These are phyloP conservation scores for Licmophora abbreviata DNA, from an alignment of 108 stramenopile genomes.

Conservation along the genomic window DNA sequence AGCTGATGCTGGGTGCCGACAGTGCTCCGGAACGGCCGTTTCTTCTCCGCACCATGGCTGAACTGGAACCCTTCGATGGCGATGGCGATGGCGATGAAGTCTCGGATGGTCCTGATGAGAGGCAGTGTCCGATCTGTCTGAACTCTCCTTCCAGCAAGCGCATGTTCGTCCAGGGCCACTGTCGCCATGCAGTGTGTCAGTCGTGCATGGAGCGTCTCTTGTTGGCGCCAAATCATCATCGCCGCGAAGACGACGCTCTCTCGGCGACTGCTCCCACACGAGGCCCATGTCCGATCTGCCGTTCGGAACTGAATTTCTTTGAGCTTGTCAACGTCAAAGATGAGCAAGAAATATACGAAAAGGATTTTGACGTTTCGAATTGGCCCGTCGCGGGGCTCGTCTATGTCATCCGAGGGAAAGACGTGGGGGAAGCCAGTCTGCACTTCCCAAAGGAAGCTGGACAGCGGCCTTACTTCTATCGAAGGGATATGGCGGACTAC, in stretches of 20 bases:
- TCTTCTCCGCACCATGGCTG: no score
- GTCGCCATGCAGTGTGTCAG: conserved; percentile 13
- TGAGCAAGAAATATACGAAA: conserved; percentile 4
- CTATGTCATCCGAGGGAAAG: conserved; percentile 1
- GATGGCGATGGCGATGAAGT: neutral
- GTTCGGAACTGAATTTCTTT: conserved; percentile 20
- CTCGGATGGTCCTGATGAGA: neutral
- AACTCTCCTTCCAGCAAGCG: neutral
- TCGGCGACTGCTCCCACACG: conserved; percentile 24
- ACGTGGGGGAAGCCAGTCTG: conserved; percentile 1
- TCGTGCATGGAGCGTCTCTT: conserved; percentile 16
- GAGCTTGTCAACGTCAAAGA: conserved; percentile 13
- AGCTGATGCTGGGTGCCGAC: no score
- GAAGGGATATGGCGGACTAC: neutral
- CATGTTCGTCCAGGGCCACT: conserved; percentile 4
- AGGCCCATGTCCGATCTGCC: conserved; percentile 37
- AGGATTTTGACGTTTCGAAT: neutral
- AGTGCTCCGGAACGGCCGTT: no score
- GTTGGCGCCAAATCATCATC: conserved; percentile 3
- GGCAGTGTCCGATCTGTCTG: neutral
- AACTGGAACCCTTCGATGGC: neutral
- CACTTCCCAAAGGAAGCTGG: conserved; percentile 16
- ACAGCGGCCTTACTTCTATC: neutral
- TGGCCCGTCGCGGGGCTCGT: conserved; percentile 1
- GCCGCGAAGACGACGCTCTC: conserved; percentile 7